Percentiles rank a stretch among this genome's conserved stretches.
phyloP scores from a whole-genome alignment of 108 stramenopile genomes.

The Schizochytrium sp. region DNA sequence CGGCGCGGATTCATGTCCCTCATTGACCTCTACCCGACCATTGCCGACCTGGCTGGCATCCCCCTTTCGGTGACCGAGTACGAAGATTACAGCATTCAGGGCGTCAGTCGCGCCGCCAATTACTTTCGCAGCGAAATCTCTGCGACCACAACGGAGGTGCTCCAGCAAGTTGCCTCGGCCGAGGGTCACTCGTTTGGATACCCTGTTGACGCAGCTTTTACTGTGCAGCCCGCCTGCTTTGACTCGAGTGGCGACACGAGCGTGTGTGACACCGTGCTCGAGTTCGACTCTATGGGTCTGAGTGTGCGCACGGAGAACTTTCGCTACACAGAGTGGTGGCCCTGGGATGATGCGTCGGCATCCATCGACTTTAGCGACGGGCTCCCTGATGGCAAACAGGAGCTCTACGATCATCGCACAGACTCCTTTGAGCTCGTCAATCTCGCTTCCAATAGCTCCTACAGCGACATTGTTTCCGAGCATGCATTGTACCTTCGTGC shows the following conservation, averaged over 20 bases:
- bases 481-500: not conserved
- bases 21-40: not conserved
- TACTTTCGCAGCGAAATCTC: not conserved
- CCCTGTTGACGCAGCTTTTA: not conserved
- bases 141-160: not conserved
- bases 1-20: not conserved
- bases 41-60: slow-evolving; percentile 15
- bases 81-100: not conserved
- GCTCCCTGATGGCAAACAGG: not conserved
- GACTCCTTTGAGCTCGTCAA: not conserved
- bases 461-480: not conserved
- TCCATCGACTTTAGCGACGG: not conserved
- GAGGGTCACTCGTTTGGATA: not conserved
- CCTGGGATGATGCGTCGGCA: not conserved
- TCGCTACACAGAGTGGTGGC: slow-evolving; percentile 5
- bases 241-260: not conserved
- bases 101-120: not conserved
- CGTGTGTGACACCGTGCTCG: not conserved
- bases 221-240: slow-evolving; percentile 10
- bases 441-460: not conserved
- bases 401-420: not conserved
- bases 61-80: not conserved
- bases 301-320: not conserved
- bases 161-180: not conserved
- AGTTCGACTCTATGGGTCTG: not conserved